Base-by-base conservation (phyloP, 371 early-diverging fungal genomes). In the Capniomyces stellatus region DNA sequence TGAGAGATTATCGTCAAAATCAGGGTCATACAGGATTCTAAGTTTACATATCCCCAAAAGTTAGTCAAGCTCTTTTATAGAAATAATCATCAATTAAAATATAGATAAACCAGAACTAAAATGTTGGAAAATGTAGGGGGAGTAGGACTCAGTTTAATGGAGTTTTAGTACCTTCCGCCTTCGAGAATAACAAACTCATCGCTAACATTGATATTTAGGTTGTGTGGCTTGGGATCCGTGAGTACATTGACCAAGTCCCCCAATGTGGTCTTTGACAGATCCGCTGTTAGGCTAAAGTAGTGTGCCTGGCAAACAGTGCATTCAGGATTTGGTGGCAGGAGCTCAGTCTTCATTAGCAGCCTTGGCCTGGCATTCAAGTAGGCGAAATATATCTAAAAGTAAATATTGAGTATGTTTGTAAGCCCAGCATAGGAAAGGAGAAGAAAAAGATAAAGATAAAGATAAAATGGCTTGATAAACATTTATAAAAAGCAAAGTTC, bases 1-100 rank as follows among this genome's bases (percentile, higher is more conserved):
- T 0, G 64, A 67, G 2, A 75, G 58, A 54, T 88, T 89, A 44
- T 93, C 93, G 24, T 90, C 89, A 55, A 82, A 87, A 42, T 95
- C 96, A 13, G 77, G 71, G 60, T 97, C 98, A 55, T 90, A 90
- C 29, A 97, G 61, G 24, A 90, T 56, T 2, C 69, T 63, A 25
- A 49, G n/a, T n/a, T n/a, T n/a, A n/a, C n/a, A n/a, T n/a, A n/a
- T n/a, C n/a, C n/a, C n/a, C n/a, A n/a, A n/a, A n/a, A n/a, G n/a
- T n/a, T n/a, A n/a, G n/a, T n/a, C n/a, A n/a, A n/a, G n/a, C n/a
- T n/a, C n/a, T n/a, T n/a, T n/a, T n/a, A n/a, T n/a, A n/a, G n/a
- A n/a, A n/a, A n/a, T n/a, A n/a, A n/a, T n/a, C n/a, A n/a, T n/a
- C n/a, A n/a, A n/a, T n/a, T n/a, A n/a, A n/a, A n/a, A n/a, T n/a